Percentiles rank a stretch among this genome's conserved stretches.
phyloP scores from a whole-genome alignment of 2,329 filamentous ascomycete genomes.

The Neonectria coccinea region DNA sequence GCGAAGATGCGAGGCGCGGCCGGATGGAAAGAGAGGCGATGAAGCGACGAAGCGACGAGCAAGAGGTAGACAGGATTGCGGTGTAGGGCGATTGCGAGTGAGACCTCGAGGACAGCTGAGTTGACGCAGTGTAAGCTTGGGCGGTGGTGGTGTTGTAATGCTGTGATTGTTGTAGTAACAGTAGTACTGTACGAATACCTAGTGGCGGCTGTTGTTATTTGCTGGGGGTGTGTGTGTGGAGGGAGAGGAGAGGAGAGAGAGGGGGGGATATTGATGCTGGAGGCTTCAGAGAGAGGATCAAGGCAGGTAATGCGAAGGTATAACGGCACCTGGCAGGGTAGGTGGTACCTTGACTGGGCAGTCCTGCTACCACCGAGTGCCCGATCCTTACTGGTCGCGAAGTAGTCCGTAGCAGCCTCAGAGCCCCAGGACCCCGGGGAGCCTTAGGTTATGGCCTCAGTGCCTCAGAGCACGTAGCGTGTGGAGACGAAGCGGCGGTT shows the following conservation, averaged over 20 bases:
- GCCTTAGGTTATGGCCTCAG: background rate
- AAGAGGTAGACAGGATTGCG: constrained; percentile 3
- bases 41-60: constrained; percentile 6
- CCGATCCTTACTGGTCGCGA: background rate
- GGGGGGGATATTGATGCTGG: constrained; percentile 29
- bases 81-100: constrained; percentile 8
- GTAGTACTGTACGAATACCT: constrained; percentile 7
- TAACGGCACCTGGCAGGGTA: constrained; percentile 10
- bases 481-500: constrained; percentile 26
- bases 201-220: constrained; percentile 29
- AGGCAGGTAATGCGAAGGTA: constrained; percentile 31
- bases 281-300: constrained; percentile 30
- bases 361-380: constrained; percentile 7
- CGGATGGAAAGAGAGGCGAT: background rate
- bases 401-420: constrained; percentile 13
- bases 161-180: constrained; percentile 25
- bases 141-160: constrained; percentile 15
- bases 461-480: constrained; percentile 2
- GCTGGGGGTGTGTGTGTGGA: constrained; percentile 31
- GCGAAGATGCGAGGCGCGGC: constrained; percentile 3
- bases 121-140: constrained; percentile 21
- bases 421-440: constrained; percentile 1
- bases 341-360: constrained; percentile 8
- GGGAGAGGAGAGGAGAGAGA: constrained; percentile 25
- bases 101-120: constrained; percentile 8